A percentile compares a stretch with the other conserved stretches of the same genome.
phyloP scores from a whole-genome alignment of 2,329 filamentous ascomycete species.

The Septoria linicola region DNA sequence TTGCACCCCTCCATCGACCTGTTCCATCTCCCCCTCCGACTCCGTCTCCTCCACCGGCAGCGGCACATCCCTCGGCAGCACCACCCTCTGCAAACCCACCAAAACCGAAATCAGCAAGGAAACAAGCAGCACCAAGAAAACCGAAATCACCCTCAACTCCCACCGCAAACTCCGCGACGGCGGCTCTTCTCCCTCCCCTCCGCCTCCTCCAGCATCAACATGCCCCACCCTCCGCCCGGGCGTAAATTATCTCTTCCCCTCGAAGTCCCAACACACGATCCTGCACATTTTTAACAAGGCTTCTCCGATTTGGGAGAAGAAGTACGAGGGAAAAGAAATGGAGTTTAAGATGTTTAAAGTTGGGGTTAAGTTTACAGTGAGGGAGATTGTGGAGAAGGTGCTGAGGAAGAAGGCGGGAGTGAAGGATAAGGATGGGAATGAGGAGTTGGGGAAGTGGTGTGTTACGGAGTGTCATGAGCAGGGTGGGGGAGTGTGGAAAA shows the following conservation, averaged over 20 bases:
- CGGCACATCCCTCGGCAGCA: background rate
- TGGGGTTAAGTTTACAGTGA: slow-evolving; percentile 28
- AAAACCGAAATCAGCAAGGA: background rate
- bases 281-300: slow-evolving; percentile 35
- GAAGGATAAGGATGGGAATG: slow-evolving; percentile 17
- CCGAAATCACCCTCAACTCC: slow-evolving; percentile 1
- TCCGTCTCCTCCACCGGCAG: slow-evolving; percentile 9
- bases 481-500: slow-evolving; percentile 34
- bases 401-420: slow-evolving; percentile 22
- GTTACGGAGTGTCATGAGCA: slow-evolving; percentile 37
- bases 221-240: slow-evolving; percentile 26
- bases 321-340: slow-evolving; percentile 22
- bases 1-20: slow-evolving; percentile 2
- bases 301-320: slow-evolving; percentile 30
- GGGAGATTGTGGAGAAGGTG: slow-evolving; percentile 35
- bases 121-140: background rate
- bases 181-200: background rate
- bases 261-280: slow-evolving; percentile 29
- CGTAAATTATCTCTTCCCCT: slow-evolving; percentile 34
- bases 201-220: background rate
- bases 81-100: background rate
- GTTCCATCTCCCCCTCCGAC: slow-evolving; percentile 1
- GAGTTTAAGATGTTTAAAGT: slow-evolving; percentile 39
- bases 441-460: slow-evolving; percentile 32
- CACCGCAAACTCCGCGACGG: slow-evolving; percentile 4